phyloP scores from a whole-genome alignment of 305 asterid species.

The Rubia tinctorum region DNA sequence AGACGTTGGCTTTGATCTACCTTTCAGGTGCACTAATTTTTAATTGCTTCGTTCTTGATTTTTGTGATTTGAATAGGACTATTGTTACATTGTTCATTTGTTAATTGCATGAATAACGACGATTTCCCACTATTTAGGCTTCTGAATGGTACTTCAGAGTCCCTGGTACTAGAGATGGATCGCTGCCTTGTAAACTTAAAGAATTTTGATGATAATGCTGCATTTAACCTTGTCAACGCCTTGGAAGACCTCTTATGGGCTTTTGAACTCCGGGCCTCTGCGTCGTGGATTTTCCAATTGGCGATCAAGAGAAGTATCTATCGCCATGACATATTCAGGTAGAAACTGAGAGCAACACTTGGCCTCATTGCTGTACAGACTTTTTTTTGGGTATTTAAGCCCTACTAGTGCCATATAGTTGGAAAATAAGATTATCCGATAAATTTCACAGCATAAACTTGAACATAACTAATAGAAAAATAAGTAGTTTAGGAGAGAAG shows the following conservation, averaged over 20 bases:
- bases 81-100: constrained; percentile 8
- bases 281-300: constrained; percentile 83
- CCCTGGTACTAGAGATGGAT: constrained; percentile 72
- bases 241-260: constrained; percentile 93
- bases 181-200: constrained; percentile 57
- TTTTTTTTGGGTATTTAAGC: neutral
- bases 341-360: constrained; percentile 16
- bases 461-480: neutral
- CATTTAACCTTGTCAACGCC: constrained; percentile 85
- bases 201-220: constrained; percentile 73
- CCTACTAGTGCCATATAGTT: neutral
- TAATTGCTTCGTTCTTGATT: constrained; percentile 15
- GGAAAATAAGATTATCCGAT: neutral
- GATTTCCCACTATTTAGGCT: constrained; percentile 49
- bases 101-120: constrained; percentile 12
- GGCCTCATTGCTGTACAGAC: neutral
- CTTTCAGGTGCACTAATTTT: constrained; percentile 50
- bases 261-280: constrained; percentile 86
- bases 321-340: constrained; percentile 70
- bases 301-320: constrained; percentile 82
- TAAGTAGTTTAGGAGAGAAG: neutral
- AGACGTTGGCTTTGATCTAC: constrained; percentile 79
- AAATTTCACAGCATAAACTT: neutral
- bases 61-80: constrained; percentile 1
- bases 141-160: constrained; percentile 56